phyloP scores from a whole-genome alignment of 1,139 yeast species.

The Geotrichum cucujoidarum region DNA sequence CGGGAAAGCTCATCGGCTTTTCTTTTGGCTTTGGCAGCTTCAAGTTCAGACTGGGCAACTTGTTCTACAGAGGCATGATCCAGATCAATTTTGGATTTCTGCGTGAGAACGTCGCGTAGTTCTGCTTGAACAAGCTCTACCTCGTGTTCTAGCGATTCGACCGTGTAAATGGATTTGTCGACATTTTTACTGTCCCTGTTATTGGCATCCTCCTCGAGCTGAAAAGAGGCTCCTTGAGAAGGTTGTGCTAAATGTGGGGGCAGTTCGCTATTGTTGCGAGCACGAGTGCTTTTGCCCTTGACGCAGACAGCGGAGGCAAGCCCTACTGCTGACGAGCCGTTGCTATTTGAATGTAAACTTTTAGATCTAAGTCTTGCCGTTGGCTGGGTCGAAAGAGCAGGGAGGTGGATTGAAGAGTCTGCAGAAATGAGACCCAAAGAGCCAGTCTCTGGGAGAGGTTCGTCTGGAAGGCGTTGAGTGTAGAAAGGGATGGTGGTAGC shows the following conservation, averaged over 20 bases:
- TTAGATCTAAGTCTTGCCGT: constrained; percentile 10
- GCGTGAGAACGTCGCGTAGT: constrained; percentile 41
- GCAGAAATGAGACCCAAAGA: constrained; percentile 7
- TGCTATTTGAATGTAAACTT: constrained; percentile 12
- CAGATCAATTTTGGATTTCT: constrained; percentile 38
- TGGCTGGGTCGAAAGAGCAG: constrained; percentile 5
- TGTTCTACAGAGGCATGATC: constrained; percentile 44
- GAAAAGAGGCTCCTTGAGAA: not conserved
- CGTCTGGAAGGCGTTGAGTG: constrained; percentile 26
- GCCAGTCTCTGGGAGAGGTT: constrained; percentile 21
- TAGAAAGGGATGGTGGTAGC: constrained; percentile 30
- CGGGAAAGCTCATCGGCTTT: constrained; percentile 48
- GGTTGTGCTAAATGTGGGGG: not conserved
- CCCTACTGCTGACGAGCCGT: not conserved
- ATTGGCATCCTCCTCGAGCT: not conserved
- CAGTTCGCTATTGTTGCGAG: constrained; percentile 1
- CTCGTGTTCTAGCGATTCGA: constrained; percentile 47
- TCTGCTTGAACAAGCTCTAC: constrained; percentile 50
- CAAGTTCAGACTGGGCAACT: constrained; percentile 40
- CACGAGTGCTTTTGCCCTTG: constrained; percentile 3
- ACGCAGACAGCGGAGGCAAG: constrained; percentile 2
- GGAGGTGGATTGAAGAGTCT: constrained; percentile 11
- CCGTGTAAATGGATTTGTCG: constrained; percentile 36
- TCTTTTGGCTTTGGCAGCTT: constrained; percentile 43
- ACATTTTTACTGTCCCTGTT: constrained; percentile 10